phyloP scores from a whole-genome alignment of 306 rosid species.

The Lupinus albus region DNA sequence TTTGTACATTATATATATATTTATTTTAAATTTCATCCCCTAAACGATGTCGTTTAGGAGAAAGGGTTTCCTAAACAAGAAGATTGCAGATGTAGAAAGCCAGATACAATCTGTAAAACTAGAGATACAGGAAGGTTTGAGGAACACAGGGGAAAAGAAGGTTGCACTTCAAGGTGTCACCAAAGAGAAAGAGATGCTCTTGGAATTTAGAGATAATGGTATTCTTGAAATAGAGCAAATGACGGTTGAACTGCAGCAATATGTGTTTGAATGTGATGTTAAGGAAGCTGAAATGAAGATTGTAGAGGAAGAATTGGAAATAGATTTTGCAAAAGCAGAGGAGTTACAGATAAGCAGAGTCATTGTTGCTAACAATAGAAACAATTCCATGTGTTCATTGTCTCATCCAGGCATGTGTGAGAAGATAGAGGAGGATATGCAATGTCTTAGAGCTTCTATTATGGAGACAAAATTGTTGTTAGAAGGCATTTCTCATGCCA shows the following conservation, averaged over 20 bases:
- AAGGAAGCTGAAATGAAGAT: constrained; percentile 53
- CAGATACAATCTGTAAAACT: constrained; percentile 40
- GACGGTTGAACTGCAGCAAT: constrained; percentile 49
- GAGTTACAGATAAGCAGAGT: constrained; percentile 53
- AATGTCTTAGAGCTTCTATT: constrained; percentile 51
- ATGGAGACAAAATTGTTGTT: constrained; percentile 64
- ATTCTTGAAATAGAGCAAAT: constrained; percentile 42
- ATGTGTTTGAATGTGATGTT: constrained; percentile 48
- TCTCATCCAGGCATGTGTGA: constrained; percentile 48
- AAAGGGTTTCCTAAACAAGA: too few relatives aligned
- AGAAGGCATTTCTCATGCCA: constrained; percentile 50
- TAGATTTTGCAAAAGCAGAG: constrained; percentile 45
- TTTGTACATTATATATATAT: too few relatives aligned
- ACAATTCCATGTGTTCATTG: constrained; percentile 47
- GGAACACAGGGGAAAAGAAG: constrained; percentile 41
- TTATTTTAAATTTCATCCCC: too few relatives aligned
- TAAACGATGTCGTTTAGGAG: too few relatives aligned
- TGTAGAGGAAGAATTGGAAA: constrained; percentile 67
- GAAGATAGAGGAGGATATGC: constrained; percentile 63
- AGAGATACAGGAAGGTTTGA: constrained; percentile 45
- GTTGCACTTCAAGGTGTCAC: constrained; percentile 45
- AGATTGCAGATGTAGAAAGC: constrained; percentile 38
- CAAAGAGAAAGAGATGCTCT: constrained; percentile 51
- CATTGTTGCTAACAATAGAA: constrained; percentile 50
- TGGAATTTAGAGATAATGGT: constrained; percentile 48